Evolutionary conservation across 331 rosid species (phyloP), one percentile per base, ranked within the genome.

Genomic region (Phaseolus coccineus): DNA sequence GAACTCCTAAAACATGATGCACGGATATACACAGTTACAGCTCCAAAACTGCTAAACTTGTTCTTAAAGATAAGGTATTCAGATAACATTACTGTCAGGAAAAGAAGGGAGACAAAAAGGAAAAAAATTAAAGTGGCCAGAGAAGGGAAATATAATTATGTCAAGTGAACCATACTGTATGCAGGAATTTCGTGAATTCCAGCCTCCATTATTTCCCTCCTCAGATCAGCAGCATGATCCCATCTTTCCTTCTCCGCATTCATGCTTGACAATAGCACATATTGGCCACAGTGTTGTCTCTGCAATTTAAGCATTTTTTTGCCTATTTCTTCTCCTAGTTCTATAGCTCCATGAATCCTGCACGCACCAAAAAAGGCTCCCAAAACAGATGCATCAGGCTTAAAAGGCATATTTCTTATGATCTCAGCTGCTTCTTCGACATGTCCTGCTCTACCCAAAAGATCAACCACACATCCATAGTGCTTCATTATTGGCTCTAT

Each of bases 101-200:
- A 22, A 53, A 51, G 24, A 51, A n/a, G 12, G 10, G 12, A 8
- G 8, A 40, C 46, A 40, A 22, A 7, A 19, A 22, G 9, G 2
- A 52, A 19, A n/a, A 16, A 69, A 27, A 46, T 12, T 24, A 65
- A 12, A 35, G 10, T 77, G 39, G 72, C 46, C 0, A 71, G 56
- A 78, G 48, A 61, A 53, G 53, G 12, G 15, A 33, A 37, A 62
- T 19, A 62, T 27, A 5, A 61, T 77, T 48, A 88, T 14, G 74
- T 57, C 66, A 63, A 69, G 31, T 86, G 86, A 83, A 92, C 82
- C 82, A 69, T 63, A 79, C 97, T 90, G 70, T 80, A 92, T 11
- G 98, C 96, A 40, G 97, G 92, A 82, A 76, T 71, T 84, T 92
- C 92, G 59, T 53, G 86, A 83, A 94, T 81, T 81, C 96, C 85